Evolutionary conservation across 495 filamentous ascomycete species (phyloP).

Genomic region (Podospora anserina): DNA sequence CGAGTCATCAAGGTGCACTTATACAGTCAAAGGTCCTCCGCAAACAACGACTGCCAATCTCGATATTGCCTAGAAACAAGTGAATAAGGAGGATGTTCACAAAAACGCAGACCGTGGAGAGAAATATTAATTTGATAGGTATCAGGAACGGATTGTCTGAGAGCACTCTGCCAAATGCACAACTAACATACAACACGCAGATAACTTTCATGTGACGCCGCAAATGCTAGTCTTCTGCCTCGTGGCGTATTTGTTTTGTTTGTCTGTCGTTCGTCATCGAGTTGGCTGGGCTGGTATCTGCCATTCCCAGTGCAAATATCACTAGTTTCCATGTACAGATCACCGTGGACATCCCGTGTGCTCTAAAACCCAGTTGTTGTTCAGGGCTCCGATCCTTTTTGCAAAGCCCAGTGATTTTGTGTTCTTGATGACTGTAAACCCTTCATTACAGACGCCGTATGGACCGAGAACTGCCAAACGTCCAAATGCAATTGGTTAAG

Average conservation of each 20-base stretch:
- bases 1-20: background rate
- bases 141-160: background rate
- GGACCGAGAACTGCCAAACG: slow-evolving; percentile 54
- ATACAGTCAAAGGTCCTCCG: background rate
- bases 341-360: slow-evolving; percentile 25
- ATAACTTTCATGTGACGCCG: slow-evolving; percentile 7
- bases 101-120: background rate
- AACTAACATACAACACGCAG: background rate
- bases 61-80: background rate
- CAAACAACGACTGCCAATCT: background rate
- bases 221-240: slow-evolving; percentile 8
- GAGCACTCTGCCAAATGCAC: background rate
- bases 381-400: slow-evolving; percentile 32
- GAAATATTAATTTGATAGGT: background rate
- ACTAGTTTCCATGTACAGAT: slow-evolving; percentile 24
- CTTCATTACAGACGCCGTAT: slow-evolving; percentile 58
- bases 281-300: slow-evolving; percentile 18
- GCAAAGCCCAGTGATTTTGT: slow-evolving; percentile 37
- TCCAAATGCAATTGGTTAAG: slow-evolving; percentile 57
- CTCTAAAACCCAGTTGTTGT: slow-evolving; percentile 28
- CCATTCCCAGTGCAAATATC: slow-evolving; percentile 21
- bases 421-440: slow-evolving; percentile 54
- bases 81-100: background rate
- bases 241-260: slow-evolving; percentile 12
- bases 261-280: slow-evolving; percentile 11